Percentiles rank a stretch among this genome's conserved stretches.
Evolutionary conservation across 108 stramenopile species (phyloP).

Genomic region (Conticribra guillardii): DNA sequence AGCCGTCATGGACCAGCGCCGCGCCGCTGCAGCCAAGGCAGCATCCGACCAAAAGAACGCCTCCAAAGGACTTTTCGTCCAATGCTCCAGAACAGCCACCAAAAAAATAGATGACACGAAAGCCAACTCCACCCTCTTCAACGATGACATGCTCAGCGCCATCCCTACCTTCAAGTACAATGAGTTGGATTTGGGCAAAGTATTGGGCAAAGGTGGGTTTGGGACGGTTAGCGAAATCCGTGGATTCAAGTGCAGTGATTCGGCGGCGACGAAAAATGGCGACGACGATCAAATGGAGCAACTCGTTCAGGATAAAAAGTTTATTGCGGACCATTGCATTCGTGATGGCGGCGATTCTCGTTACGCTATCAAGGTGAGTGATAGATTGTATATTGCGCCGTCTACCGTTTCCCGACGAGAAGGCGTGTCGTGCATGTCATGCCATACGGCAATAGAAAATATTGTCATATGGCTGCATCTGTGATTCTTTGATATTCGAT

Average conservation of each 20-base stretch:
- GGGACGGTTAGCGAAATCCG: constrained; percentile 66
- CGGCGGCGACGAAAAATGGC: constrained; percentile 18
- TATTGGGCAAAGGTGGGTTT: constrained; percentile 70
- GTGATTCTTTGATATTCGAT: too few species aligned
- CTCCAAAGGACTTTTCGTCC: not conserved
- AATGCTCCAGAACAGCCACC: constrained; percentile 1
- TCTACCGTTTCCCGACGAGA: not conserved
- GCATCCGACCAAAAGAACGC: not conserved
- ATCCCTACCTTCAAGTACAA: constrained; percentile 17
- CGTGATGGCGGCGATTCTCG: constrained; percentile 55
- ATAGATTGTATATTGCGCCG: not conserved
- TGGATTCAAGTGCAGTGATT: constrained; percentile 8
- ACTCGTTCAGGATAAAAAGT: constrained; percentile 48
- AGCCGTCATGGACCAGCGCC: not conserved
- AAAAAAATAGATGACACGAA: constrained; percentile 12
- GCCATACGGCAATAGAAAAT: too few species aligned
- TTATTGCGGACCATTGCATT: constrained; percentile 61
- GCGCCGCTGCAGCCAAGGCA: constrained; percentile 3
- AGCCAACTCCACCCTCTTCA: constrained; percentile 10
- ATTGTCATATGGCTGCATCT: too few species aligned
- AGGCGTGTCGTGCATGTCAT: too few species aligned
- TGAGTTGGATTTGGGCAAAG: constrained; percentile 53
- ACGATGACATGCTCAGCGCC: constrained; percentile 5
- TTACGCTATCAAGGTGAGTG: constrained; percentile 52
- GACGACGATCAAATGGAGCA: constrained; percentile 21